A percentile compares a stretch with the other conserved stretches of the same genome.
These are phyloP conservation scores for Spathaspora passalidarum DNA, from an alignment of 805 yeast genomes.

Conservation along the genomic window DNA sequence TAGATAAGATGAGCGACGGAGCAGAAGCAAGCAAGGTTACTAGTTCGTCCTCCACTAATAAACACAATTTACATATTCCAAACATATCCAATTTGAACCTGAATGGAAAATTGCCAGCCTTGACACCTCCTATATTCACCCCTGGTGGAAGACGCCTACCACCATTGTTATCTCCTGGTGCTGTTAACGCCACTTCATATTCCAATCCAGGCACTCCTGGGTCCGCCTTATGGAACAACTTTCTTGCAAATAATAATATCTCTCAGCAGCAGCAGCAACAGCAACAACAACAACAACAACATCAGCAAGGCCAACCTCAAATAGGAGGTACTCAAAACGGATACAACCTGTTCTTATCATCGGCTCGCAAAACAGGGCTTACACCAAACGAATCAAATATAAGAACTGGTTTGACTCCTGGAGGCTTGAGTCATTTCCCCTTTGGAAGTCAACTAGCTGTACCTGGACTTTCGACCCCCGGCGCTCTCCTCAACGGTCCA, in stretches of 20 bases:
- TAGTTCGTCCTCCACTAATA: constrained; percentile 23
- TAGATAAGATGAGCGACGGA: neutral
- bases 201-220: constrained; percentile 54
- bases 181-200: constrained; percentile 16
- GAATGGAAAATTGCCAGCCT: constrained; percentile 26
- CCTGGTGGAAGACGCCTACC: constrained; percentile 63
- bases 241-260: constrained; percentile 25
- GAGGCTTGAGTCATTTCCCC: constrained; percentile 29
- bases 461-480: constrained; percentile 40
- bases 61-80: constrained; percentile 32
- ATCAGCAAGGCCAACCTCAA: constrained; percentile 1
- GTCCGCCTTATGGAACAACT: constrained; percentile 44
- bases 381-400: constrained; percentile 75
- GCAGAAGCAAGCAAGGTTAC: neutral
- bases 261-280: constrained; percentile 7
- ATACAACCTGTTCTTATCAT: constrained; percentile 26
- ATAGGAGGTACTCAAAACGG: constrained; percentile 8
- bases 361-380: constrained; percentile 52
- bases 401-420: constrained; percentile 73
- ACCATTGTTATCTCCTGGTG: constrained; percentile 48
- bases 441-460: constrained; percentile 25
- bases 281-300: constrained; percentile 1
- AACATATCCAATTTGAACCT: constrained; percentile 26
- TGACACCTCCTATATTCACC: constrained; percentile 49
- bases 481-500: constrained; percentile 37